Evolutionary conservation across 1,284 basidiomycete species (phyloP).

Genomic region (Ceratobasidium theobromae): DNA sequence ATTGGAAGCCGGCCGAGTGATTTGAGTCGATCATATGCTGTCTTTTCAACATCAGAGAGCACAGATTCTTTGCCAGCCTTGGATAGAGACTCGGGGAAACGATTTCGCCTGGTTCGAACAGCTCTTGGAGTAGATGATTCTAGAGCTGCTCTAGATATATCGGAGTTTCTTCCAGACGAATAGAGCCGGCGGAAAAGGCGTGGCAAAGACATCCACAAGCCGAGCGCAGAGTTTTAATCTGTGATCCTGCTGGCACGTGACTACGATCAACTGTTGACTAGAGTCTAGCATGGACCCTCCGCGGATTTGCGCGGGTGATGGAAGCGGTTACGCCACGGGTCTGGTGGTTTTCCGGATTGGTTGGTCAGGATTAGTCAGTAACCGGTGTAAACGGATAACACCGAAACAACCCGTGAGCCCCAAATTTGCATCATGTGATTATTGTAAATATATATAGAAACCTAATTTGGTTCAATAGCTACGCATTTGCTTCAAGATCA

Average conservation of each 20-base stretch:
- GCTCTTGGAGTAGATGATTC: constrained; percentile 68
- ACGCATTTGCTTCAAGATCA: no score
- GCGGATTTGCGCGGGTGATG: no score
- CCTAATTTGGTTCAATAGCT: no score
- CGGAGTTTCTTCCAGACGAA: constrained; percentile 45
- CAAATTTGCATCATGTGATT: no score
- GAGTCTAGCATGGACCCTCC: no score
- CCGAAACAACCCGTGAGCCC: no score
- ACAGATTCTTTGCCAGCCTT: constrained; percentile 53
- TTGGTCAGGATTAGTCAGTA: no score
- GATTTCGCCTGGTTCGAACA: constrained; percentile 66
- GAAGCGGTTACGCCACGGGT: no score
- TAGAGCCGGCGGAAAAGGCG: constrained; percentile 50
- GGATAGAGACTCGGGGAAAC: constrained; percentile 46
- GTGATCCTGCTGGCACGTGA: not conserved
- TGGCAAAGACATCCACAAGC: not conserved
- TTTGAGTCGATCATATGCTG: constrained; percentile 57
- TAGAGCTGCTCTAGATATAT: constrained; percentile 56
- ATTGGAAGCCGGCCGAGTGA: constrained; percentile 55
- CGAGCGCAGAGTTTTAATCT: not conserved
- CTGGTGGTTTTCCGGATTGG: no score
- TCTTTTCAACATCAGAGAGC: constrained; percentile 61
- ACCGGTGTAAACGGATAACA: no score
- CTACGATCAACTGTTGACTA: no score
- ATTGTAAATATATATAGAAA: no score